These are phyloP conservation scores for Ganoderma leucocontextum DNA, from an alignment of 1,284 basidiomycete genomes.

Conservation along the genomic window DNA sequence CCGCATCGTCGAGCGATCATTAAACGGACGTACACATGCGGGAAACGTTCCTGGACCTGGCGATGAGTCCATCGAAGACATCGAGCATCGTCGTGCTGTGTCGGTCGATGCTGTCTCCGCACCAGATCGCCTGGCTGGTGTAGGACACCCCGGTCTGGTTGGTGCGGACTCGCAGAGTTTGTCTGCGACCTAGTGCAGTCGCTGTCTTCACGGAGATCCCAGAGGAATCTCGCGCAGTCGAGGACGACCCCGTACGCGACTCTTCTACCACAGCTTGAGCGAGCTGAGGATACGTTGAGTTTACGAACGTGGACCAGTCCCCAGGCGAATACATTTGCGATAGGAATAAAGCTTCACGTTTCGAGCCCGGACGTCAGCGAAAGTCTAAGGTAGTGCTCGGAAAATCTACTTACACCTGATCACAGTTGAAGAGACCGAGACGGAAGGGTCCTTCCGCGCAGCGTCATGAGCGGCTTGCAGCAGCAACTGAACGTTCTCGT, in stretches of 20 bases:
- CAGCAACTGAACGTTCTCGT: slow-evolving; percentile 20
- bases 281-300: slow-evolving; percentile 15
- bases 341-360: neutral
- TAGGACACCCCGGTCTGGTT: slow-evolving; percentile 10
- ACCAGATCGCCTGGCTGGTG: slow-evolving; percentile 22
- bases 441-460: slow-evolving; percentile 12
- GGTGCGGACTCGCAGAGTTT: neutral
- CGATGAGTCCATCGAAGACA: slow-evolving; percentile 29
- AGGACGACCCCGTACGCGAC: neutral
- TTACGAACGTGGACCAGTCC: slow-evolving; percentile 9
- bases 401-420: slow-evolving; percentile 16
- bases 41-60: slow-evolving; percentile 22
- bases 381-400: neutral
- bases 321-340: neutral
- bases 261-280: slow-evolving; percentile 6
- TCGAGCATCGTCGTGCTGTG: slow-evolving; percentile 22
- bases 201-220: neutral
- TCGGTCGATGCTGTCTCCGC: slow-evolving; percentile 33
- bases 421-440: slow-evolving; percentile 16
- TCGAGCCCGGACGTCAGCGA: neutral
- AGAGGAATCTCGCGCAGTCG: neutral
- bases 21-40: slow-evolving; percentile 27
- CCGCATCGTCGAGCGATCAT: neutral
- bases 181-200: neutral
- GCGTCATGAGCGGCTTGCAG: slow-evolving; percentile 19